Percentiles rank a stretch among this genome's conserved stretches.
Evolutionary conservation across 2,329 filamentous ascomycete species (phyloP).

Genomic region (Colletotrichum navitas): DNA sequence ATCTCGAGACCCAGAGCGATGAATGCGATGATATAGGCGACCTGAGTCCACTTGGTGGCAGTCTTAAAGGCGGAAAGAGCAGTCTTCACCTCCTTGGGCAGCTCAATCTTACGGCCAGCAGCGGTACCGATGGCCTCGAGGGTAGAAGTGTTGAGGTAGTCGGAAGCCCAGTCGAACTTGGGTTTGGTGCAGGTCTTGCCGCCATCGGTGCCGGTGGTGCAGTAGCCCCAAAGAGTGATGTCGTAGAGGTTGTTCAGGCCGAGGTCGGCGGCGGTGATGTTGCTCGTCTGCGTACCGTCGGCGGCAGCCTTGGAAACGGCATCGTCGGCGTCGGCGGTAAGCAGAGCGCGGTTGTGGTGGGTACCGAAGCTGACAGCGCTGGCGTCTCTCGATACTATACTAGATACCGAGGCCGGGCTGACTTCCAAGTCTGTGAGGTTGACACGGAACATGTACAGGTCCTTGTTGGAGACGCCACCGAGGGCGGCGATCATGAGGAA

Average conservation of each 20-base stretch:
- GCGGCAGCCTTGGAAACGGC: conserved; percentile 50
- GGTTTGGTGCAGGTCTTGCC: conserved; percentile 77
- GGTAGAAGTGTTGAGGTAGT: conserved; percentile 74
- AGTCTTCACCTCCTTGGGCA: conserved; percentile 75
- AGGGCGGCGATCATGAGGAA: conserved; percentile 72
- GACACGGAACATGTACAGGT: conserved; percentile 70
- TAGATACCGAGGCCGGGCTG: conserved; percentile 53
- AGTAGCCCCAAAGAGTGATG: conserved; percentile 90
- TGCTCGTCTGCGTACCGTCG: conserved; percentile 49
- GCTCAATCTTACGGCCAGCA: conserved; percentile 67
- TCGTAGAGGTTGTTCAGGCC: conserved; percentile 82
- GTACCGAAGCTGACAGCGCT: conserved; percentile 52
- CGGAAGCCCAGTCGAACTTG: conserved; percentile 81
- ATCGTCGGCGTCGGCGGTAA: no score
- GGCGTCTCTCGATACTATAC: conserved; percentile 41
- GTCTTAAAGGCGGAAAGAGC: conserved; percentile 80
- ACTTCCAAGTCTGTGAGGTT: conserved; percentile 72
- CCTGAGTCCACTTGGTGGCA: conserved; percentile 84
- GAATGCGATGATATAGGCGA: conserved; percentile 82
- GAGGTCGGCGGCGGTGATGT: conserved; percentile 70
- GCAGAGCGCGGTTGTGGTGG: conserved; percentile 52
- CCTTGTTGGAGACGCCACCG: conserved; percentile 68
- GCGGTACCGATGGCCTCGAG: conserved; percentile 67
- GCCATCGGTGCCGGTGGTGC: conserved; percentile 70
- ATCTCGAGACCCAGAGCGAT: conserved; percentile 78